These are phyloP conservation scores for Bolboschoenus planiculmis DNA, from an alignment of 176 grass and related monocot genomes.

Conservation along the genomic window DNA sequence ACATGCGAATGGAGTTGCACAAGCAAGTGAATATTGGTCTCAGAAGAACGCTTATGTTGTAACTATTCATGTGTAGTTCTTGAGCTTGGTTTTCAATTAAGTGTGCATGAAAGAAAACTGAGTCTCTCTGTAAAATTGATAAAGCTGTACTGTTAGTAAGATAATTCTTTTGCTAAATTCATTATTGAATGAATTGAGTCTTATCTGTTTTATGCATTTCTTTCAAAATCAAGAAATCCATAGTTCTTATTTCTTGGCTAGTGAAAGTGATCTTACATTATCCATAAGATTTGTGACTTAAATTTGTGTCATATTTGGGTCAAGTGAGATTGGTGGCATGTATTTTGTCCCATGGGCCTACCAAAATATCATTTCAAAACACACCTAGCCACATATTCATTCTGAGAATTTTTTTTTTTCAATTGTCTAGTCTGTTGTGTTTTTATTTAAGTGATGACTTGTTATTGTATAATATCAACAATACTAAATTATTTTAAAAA, in stretches of 20 bases:
- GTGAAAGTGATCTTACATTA: neutral
- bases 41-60: slow-evolving; percentile 30
- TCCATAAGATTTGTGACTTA: neutral
- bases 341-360: neutral
- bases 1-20: slow-evolving; percentile 27
- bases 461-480: neutral
- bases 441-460: neutral
- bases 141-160: slow-evolving; percentile 9
- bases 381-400: neutral
- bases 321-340: neutral
- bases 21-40: slow-evolving; percentile 30
- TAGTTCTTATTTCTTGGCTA: neutral
- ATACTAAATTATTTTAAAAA: neutral
- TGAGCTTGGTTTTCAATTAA: slow-evolving; percentile 9
- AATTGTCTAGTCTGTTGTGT: neutral
- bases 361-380: neutral
- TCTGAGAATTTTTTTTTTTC: neutral
- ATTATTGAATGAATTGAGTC: neutral
- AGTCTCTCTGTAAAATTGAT: slow-evolving; percentile 18
- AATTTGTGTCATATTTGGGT: neutral
- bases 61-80: slow-evolving; percentile 26
- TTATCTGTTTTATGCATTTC: neutral
- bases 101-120: slow-evolving; percentile 26
- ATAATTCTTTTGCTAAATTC: neutral
- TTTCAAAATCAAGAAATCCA: neutral